phyloP scores from a whole-genome alignment of 495 filamentous ascomycete species.

The Hypoxylon intermedium region DNA sequence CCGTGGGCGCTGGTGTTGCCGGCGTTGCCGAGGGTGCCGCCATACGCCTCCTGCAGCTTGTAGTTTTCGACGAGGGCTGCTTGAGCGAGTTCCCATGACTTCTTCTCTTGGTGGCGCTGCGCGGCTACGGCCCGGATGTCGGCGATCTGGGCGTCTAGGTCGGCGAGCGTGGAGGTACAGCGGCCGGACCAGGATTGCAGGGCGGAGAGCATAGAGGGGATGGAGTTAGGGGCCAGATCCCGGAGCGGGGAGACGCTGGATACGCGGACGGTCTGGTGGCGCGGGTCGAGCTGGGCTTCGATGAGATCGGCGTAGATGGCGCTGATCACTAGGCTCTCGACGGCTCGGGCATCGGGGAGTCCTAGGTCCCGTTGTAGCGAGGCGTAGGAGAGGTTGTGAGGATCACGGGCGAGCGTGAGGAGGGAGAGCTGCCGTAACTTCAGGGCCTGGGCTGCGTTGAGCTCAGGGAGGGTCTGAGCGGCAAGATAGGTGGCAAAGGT shows the following conservation, averaged over 20 bases:
- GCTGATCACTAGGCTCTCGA: constrained; percentile 89
- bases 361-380: constrained; percentile 70
- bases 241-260: constrained; percentile 82
- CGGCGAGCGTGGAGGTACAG: constrained; percentile 74
- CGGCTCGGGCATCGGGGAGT: constrained; percentile 69
- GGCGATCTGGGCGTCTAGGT: constrained; percentile 75
- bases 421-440: constrained; percentile 94
- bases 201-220: constrained; percentile 69
- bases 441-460: constrained; percentile 73
- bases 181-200: constrained; percentile 77
- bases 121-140: constrained; percentile 63
- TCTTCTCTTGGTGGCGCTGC: constrained; percentile 58
- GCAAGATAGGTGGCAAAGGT: constrained; percentile 75
- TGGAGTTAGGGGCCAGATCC: constrained; percentile 74
- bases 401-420: constrained; percentile 71
- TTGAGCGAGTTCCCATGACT: constrained; percentile 54
- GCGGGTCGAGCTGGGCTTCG: constrained; percentile 80
- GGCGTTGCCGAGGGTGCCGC: constrained; percentile 29
- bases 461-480: constrained; percentile 67
- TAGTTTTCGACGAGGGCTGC: constrained; percentile 55
- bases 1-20: constrained; percentile 50
- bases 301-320: constrained; percentile 87
- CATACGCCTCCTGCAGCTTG: constrained; percentile 48
- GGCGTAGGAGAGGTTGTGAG: constrained; percentile 71
- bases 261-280: constrained; percentile 72